Evolutionary conservation across 805 yeast genomes (phyloP).

Genomic region (Kodamaea leandrae): DNA sequence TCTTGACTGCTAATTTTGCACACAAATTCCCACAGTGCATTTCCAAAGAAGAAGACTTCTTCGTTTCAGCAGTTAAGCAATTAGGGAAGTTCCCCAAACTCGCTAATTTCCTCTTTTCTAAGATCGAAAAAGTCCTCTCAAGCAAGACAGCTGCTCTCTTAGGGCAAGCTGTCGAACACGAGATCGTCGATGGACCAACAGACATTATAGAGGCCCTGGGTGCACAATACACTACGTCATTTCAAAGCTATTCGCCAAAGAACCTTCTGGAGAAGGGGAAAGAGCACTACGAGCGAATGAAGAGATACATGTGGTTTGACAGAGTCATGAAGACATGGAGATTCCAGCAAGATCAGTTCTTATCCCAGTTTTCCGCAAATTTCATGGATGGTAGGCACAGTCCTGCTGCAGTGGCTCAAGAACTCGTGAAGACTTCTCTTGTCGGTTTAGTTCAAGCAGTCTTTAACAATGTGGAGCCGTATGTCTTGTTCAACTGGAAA

Average conservation of each 20-base stretch:
- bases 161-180: not conserved
- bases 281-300: conserved; percentile 14
- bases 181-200: not conserved
- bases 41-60: conserved; percentile 1
- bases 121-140: not conserved
- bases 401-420: conserved; percentile 10
- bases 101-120: not conserved
- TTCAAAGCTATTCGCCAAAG: conserved; percentile 1
- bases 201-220: not conserved
- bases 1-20: conserved; percentile 9
- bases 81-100: not conserved
- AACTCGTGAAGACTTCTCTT: conserved; percentile 21
- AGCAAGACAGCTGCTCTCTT: not conserved
- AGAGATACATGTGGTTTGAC: conserved; percentile 30
- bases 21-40: not conserved
- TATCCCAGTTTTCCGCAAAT: conserved; percentile 10
- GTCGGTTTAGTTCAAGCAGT: conserved; percentile 20
- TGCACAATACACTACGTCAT: not conserved
- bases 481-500: conserved; percentile 33
- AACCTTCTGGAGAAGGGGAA: conserved; percentile 4
- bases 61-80: conserved; percentile 2
- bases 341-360: conserved; percentile 15
- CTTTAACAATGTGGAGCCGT: conserved; percentile 20
- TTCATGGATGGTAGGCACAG: conserved; percentile 9
- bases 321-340: conserved; percentile 24